Evolutionary conservation across 441 rosid genomes (phyloP), one percentile per base, ranked within the genome.

Genomic region (Gossypium davidsonii): DNA sequence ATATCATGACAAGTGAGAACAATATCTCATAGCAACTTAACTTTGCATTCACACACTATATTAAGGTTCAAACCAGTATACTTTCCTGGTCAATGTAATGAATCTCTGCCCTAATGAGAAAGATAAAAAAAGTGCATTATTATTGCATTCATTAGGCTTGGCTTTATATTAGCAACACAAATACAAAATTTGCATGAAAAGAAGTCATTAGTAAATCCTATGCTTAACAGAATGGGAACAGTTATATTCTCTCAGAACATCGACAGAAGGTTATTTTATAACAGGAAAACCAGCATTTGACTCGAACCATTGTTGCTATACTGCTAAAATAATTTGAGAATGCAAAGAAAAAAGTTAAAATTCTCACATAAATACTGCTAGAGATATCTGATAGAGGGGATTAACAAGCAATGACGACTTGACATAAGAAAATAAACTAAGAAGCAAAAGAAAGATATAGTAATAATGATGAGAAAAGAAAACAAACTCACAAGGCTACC

Each of bases 401-500:
- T 20, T 23, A 25, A 67, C 31, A 57, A 21, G 66, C 56, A 42
- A 39, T 37, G 14, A 58, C 5, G 17, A 57, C 31, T 23, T 57
- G 46, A 18, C 34, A 71, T 21, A 58, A 3, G 62, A 9, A 5
- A 69, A 62, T 21, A 31, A 71, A 90, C 37, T 17, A 6, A 37
- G 17, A 46, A 57, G 15, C 39, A 10, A 23, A 28, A 15, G n/a
- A 72, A 3, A 59, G 12, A 23, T 58, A 58, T 11, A 58, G 34
- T 58, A n/a, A 17, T 11, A 1, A 26, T 5, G 21, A 59, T 72
- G 28, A 15, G 67, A 72, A 48, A 6, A 53, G 55, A 65, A 65
- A 39, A 60, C 71, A 60, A 28, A 65, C 99, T 90, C 83, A 96
- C 98, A 51, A 96, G 96, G 84, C 99, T 96, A 72, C 98, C 98